Evolutionary conservation across 306 rosid species (phyloP).

Genomic region (Quercus dentata): DNA sequence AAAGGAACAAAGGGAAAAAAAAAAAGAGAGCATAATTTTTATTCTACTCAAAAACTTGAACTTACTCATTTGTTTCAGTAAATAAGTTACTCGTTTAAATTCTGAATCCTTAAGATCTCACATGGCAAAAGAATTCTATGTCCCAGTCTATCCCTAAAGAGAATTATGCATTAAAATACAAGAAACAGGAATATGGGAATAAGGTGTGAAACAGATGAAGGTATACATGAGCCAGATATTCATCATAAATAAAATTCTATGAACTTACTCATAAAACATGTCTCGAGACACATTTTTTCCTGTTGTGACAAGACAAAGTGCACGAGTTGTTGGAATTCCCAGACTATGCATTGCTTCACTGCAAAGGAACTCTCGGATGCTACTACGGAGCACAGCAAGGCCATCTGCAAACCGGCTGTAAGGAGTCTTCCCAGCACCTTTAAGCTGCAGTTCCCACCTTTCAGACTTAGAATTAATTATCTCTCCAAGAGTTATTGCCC

Average conservation of each 20-base stretch:
- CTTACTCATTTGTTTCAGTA: neutral
- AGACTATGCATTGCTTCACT: constrained; percentile 98
- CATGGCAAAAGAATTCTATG: neutral
- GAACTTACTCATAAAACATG: constrained; percentile 92
- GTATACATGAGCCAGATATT: neutral
- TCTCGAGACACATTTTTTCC: constrained; percentile 87
- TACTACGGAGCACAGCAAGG: constrained; percentile 97
- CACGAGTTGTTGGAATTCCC: constrained; percentile 95
- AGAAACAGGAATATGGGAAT: neutral
- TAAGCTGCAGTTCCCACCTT: constrained; percentile 97
- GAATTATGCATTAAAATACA: neutral
- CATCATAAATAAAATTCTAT: constrained; percentile 3
- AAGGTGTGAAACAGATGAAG: neutral
- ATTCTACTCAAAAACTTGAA: neutral
- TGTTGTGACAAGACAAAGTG: constrained; percentile 82
- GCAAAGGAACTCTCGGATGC: constrained; percentile 94
- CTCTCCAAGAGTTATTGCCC: constrained; percentile 96
- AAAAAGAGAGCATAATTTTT: neutral
- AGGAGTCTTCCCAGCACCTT: constrained; percentile 98
- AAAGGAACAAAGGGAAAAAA: neutral
- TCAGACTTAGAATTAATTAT: constrained; percentile 69
- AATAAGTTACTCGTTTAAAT: neutral
- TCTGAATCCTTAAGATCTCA: neutral
- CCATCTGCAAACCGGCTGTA: constrained; percentile 98
- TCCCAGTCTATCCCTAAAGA: neutral